Evolutionary conservation across 176 grass and related monocot species (phyloP).

Genomic region (Leersia perrieri): DNA sequence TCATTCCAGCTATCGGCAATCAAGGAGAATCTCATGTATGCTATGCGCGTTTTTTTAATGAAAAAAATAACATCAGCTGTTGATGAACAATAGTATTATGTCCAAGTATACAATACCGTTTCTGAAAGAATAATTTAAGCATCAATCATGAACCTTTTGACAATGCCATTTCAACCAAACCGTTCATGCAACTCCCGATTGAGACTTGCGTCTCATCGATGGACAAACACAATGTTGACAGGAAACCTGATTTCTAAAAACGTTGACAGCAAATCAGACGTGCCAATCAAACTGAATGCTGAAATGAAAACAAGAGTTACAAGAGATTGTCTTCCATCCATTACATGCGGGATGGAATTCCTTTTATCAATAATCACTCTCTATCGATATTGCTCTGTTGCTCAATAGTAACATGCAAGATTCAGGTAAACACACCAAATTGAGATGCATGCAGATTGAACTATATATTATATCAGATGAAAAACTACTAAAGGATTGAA

Average conservation of each 20-base stretch:
- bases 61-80: too few relatives aligned
- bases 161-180: slow-evolving; percentile 5
- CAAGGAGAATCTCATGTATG: neutral
- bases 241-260: neutral
- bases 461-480: neutral
- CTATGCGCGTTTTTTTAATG: neutral
- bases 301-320: neutral
- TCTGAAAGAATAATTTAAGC: neutral
- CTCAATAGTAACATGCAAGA: neutral
- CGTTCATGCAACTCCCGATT: slow-evolving; percentile 1
- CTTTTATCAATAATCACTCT: neutral
- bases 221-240: neutral
- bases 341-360: neutral
- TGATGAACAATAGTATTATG: neutral
- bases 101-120: neutral
- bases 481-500: neutral
- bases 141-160: neutral
- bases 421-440: neutral
- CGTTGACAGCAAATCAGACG: neutral
- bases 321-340: neutral
- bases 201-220: slow-evolving; percentile 7
- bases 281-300: neutral
- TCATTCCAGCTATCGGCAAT: neutral
- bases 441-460: too few relatives aligned
- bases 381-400: neutral